Conservation (phyloP, 2,329 filamentous ascomycete species). For the Neonectria neomacrospora region DNA sequence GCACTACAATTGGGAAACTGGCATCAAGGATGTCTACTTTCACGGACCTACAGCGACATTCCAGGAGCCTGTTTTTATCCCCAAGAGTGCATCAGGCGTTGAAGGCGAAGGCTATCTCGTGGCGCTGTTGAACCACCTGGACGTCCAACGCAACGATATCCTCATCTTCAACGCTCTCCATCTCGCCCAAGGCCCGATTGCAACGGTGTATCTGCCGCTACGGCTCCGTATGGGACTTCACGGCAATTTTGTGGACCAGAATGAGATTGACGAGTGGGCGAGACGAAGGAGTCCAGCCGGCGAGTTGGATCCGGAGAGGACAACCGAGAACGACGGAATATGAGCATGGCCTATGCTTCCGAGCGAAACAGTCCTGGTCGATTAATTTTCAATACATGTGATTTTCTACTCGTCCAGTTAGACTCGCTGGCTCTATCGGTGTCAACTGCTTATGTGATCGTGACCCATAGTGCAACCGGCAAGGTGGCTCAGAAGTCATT, state of each 20-base stretch:
- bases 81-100: neutral
- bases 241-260: slow-evolving; percentile 22
- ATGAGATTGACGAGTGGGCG: slow-evolving; percentile 25
- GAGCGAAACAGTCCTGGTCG: neutral
- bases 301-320: neutral
- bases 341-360: neutral
- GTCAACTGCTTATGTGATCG: too few relatives aligned
- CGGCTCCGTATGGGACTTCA: slow-evolving; percentile 24
- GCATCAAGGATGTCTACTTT: slow-evolving; percentile 9
- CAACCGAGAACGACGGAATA: neutral
- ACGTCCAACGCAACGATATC: slow-evolving; percentile 20
- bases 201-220: slow-evolving; percentile 11
- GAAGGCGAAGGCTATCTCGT: slow-evolving; percentile 17
- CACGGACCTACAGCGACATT: slow-evolving; percentile 13
- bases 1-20: slow-evolving; percentile 22
- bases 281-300: neutral
- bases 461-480: neutral
- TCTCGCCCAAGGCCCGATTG: slow-evolving; percentile 5
- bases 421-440: too few relatives aligned
- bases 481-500: too few relatives aligned
- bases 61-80: slow-evolving; percentile 22
- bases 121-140: slow-evolving; percentile 21
- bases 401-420: neutral
- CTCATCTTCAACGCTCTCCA: slow-evolving; percentile 19
- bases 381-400: neutral